A percentile compares a stretch with the other conserved stretches of the same genome.
Conservation (phyloP, 345 rosid genomes). For the Mallotus nudiflorus region DNA sequence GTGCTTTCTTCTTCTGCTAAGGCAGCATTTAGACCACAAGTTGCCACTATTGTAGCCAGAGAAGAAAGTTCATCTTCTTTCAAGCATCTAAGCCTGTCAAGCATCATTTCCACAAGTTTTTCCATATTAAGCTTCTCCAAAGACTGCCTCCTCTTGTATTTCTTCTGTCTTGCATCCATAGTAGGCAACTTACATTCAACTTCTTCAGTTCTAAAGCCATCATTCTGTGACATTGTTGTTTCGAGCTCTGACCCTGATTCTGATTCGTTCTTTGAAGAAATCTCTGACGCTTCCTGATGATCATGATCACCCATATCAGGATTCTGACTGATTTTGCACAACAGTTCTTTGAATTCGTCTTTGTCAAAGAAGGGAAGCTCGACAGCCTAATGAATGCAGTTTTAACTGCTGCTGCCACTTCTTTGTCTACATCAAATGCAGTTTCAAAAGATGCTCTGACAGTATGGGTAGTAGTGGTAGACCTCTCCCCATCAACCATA, state of each 20-base stretch:
- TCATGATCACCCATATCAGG: constrained; percentile 50
- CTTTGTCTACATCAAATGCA: constrained; percentile 88
- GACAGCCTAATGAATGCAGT: constrained; percentile 70
- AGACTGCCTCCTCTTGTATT: constrained; percentile 60
- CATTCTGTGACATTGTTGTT: constrained; percentile 28
- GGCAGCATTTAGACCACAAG: constrained; percentile 88
- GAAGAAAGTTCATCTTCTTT: constrained; percentile 91
- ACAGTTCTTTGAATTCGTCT: constrained; percentile 68
- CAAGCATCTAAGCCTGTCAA: constrained; percentile 77
- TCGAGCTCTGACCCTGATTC: constrained; percentile 57
- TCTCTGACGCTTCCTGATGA: constrained; percentile 47
- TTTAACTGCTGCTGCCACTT: constrained; percentile 91
- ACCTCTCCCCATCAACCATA: constrained; percentile 44
- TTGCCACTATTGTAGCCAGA: constrained; percentile 88
- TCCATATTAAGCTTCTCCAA: constrained; percentile 46
- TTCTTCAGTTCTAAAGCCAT: constrained; percentile 32
- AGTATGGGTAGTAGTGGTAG: constrained; percentile 69
- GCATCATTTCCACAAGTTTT: constrained; percentile 70
- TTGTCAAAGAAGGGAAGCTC: constrained; percentile 49
- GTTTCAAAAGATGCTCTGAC: constrained; percentile 87
- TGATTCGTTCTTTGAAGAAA: constrained; percentile 56
- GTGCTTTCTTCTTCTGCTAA: constrained; percentile 63
- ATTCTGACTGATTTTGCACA: constrained; percentile 72
- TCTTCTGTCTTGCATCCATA: constrained; percentile 41
- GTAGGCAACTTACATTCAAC: constrained; percentile 30